Evolutionary conservation across 2,329 filamentous ascomycete species (phyloP).

Genomic region (Aspergillus thermomutatus): DNA sequence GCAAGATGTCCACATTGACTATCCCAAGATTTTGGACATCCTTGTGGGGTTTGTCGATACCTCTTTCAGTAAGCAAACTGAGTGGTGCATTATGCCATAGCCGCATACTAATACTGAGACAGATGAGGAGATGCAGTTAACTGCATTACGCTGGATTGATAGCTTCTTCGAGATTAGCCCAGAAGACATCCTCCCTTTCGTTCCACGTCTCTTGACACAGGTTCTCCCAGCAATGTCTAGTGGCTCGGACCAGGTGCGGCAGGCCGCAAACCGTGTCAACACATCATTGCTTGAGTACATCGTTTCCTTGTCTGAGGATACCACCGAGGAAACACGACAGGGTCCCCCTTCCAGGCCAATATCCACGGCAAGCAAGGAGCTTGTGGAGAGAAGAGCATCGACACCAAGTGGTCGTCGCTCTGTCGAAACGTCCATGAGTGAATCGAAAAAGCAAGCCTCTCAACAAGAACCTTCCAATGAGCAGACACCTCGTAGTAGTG

Average conservation of each 20-base stretch:
- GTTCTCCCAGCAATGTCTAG: slow-evolving; percentile 93
- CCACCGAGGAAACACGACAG: slow-evolving; percentile 39
- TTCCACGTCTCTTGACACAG: slow-evolving; percentile 85
- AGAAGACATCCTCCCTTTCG: slow-evolving; percentile 92
- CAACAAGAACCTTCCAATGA: slow-evolving; percentile 30
- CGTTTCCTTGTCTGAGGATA: slow-evolving; percentile 78
- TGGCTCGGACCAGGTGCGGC: slow-evolving; percentile 80
- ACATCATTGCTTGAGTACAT: slow-evolving; percentile 91
- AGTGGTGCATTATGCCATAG: slow-evolving; percentile 23
- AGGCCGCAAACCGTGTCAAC: slow-evolving; percentile 86
- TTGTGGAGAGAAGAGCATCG: slow-evolving; percentile 41
- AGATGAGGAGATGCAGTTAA: slow-evolving; percentile 90
- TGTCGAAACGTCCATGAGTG: slow-evolving; percentile 25
- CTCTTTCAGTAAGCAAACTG: slow-evolving; percentile 57
- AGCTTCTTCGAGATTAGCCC: slow-evolving; percentile 96
- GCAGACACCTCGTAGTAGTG: slow-evolving; percentile 45
- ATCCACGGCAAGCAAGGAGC: slow-evolving; percentile 37
- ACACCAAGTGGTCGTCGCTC: slow-evolving; percentile 30
- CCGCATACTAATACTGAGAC: slow-evolving; percentile 17
- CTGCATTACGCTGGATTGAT: slow-evolving; percentile 91
- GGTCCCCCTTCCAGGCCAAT: slow-evolving; percentile 40
- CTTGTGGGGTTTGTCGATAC: slow-evolving; percentile 84
- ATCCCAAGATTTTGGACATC: slow-evolving; percentile 87
- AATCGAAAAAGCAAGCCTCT: slow-evolving; percentile 29
- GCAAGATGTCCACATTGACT: slow-evolving; percentile 93